Percentiles rank a stretch among this genome's conserved stretches.
phyloP scores from a whole-genome alignment of 2,329 filamentous ascomycete genomes.

The Zymoseptoria tritici region DNA sequence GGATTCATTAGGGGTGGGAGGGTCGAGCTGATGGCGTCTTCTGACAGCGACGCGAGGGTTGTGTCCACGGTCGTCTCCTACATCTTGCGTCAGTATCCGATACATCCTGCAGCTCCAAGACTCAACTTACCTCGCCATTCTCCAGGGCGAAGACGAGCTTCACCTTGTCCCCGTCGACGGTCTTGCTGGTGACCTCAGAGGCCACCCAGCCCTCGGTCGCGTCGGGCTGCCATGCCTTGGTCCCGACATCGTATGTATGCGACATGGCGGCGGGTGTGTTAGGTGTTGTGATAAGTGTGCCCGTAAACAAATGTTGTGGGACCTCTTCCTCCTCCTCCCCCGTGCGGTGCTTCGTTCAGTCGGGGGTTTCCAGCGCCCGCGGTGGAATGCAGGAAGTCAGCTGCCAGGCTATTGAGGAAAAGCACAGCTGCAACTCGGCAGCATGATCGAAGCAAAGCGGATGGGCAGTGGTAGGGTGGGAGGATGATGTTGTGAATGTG shows the following conservation, averaged over 20 bases:
- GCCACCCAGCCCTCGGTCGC: conserved; percentile 92
- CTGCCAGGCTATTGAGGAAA: background rate
- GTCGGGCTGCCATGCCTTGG: conserved; percentile 97
- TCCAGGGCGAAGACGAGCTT: conserved; percentile 80
- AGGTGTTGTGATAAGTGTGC: background rate
- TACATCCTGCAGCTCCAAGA: background rate
- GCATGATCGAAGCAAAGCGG: background rate
- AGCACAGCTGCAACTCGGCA: background rate
- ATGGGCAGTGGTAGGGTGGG: background rate
- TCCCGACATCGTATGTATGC: conserved; percentile 92
- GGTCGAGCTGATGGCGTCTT: conserved; percentile 65
- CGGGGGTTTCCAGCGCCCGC: background rate
- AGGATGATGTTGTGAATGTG: background rate
- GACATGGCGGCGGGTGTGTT: conserved; percentile 54
- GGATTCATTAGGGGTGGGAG: conserved; percentile 97
- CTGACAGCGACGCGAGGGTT: conserved; percentile 65
- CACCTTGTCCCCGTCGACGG: conserved; percentile 75
- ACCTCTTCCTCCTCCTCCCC: background rate
- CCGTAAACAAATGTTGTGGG: background rate
- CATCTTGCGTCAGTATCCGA: conserved; percentile 8
- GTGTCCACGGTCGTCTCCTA: conserved; percentile 76
- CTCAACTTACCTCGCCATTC: conserved; percentile 70
- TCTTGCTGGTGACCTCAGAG: conserved; percentile 85
- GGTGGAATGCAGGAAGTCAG: background rate
- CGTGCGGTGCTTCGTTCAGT: background rate